phyloP scores from a whole-genome alignment of 202 grass and related monocot genomes.

The Zizania palustris region DNA sequence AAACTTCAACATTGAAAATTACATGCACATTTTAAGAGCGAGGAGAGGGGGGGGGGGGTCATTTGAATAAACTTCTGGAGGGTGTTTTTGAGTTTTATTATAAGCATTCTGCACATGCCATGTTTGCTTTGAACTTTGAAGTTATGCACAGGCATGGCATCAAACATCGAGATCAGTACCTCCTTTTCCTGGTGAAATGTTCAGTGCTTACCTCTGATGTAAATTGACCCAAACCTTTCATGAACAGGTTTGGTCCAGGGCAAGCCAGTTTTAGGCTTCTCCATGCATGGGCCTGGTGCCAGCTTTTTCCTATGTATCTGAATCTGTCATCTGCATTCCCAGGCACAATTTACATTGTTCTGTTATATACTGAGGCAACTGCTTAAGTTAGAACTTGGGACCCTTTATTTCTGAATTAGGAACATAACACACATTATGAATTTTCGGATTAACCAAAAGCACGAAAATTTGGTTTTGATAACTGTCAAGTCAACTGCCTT shows the following conservation, averaged over 20 bases:
- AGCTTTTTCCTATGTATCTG: background rate
- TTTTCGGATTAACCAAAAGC: background rate
- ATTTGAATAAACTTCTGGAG: background rate
- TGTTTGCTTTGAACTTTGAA: background rate
- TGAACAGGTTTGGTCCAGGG: background rate
- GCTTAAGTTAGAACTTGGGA: background rate
- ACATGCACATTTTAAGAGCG: background rate
- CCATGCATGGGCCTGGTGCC: background rate
- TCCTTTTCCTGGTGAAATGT: background rate
- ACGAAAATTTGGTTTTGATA: constrained; percentile 1
- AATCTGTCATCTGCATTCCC: background rate
- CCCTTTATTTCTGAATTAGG: constrained; percentile 1
- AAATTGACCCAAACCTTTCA: background rate
- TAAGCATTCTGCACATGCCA: background rate
- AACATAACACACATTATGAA: background rate
- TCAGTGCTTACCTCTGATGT: background rate
- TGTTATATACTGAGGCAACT: background rate
- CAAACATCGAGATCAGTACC: background rate
- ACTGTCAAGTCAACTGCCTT: background rate
- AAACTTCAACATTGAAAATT: background rate
- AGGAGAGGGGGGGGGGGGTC: background rate
- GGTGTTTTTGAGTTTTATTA: background rate
- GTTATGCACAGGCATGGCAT: background rate
- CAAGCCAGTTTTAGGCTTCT: background rate
- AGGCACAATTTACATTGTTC: background rate